Conservation (phyloP, 163 green algal species). For the Scenedesmus sp. region DNA sequence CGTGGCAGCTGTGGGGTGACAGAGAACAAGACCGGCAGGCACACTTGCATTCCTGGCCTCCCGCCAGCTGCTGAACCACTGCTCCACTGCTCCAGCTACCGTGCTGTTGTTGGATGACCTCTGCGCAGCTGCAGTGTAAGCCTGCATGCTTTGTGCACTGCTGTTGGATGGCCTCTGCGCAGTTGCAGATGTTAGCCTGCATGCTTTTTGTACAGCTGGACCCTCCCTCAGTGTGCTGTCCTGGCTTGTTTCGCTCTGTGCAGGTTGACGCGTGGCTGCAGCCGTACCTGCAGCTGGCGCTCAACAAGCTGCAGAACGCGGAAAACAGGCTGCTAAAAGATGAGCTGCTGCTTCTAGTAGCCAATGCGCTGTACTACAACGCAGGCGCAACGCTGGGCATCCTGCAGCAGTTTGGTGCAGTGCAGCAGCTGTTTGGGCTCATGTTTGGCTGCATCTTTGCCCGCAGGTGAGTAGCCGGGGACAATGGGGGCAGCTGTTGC, state of each 20-base stretch:
- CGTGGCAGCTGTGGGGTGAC: too few relatives aligned
- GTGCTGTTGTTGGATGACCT: not conserved
- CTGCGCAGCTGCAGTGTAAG: too few relatives aligned
- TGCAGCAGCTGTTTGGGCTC: conserved; percentile 73
- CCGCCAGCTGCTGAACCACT: not conserved
- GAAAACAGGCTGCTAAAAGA: conserved; percentile 76
- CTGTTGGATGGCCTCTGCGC: too few relatives aligned
- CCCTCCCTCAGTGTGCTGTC: not conserved
- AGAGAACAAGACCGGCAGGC: too few relatives aligned
- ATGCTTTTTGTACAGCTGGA: conserved; percentile 78
- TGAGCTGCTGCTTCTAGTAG: conserved; percentile 84
- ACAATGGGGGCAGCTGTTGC: not conserved
- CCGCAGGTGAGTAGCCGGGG: conserved; percentile 32
- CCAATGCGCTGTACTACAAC: conserved; percentile 95
- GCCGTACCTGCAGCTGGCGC: conserved; percentile 83
- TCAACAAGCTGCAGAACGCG: conserved; percentile 68
- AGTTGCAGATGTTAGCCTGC: conserved; percentile 89
- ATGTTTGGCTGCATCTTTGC: conserved; percentile 80
- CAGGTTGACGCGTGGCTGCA: conserved; percentile 88
- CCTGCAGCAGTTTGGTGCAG: conserved; percentile 58
- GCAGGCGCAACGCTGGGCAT: conserved; percentile 75
- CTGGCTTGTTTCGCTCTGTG: not conserved
- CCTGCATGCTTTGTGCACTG: too few relatives aligned
- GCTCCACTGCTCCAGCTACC: not conserved
- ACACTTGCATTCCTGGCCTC: too few relatives aligned